Evolutionary conservation across 1,284 basidiomycete genomes (phyloP), one percentile per base, ranked within the genome.

Genomic region (Trichosporon sp.): DNA sequence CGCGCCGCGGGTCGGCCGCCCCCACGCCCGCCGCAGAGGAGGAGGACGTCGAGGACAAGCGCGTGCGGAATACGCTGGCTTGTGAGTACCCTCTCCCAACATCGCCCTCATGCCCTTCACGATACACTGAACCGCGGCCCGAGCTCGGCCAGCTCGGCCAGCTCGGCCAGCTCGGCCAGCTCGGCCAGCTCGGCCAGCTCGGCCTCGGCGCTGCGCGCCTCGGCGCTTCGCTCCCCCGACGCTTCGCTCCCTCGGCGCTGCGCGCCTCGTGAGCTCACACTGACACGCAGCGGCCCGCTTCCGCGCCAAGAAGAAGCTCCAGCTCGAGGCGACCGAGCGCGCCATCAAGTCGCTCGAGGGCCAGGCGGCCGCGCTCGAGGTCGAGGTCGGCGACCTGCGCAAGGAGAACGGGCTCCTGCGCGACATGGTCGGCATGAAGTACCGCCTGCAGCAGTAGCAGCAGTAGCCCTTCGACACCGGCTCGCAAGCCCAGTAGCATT

Each of bases 341-440:
- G 72, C 70, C 8, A 76, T 78, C 62, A 62, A 65, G 13, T 74
- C 75, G 18, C 73, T 78, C 13, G 76, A 78, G 68, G 63, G 35
- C 7, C 73, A 76, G 62, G 74, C 77, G 27, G 58, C 68, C 27
- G 70, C 72, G 15, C 69, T 78, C 38, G 73, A 72, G 35, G 65
- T 70, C 31, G 74, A 77, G 15, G 77, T 78, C 5, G 67, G 68
- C 53, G 73, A 75, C 53, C 56, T 78, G n/a, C 56, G 71, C 3
- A 72, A 74, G 51, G 77, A 78, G 72, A 78, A 78, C 66, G 76
- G 75, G 12, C 71, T 78, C 51, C 53, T 72, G 72, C 68, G 69
- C 73, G 76, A 78, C 38, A 76, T 78, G 75, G 76, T 76, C 27
- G 70, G 74, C 67, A 47, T 78, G 18, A 78, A 78, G 68, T 78